A percentile compares a stretch with the other conserved stretches of the same genome.
These are phyloP conservation scores for Hypoxylon sp. DNA, from an alignment of 2,329 filamentous ascomycete species.

Conservation along the genomic window DNA sequence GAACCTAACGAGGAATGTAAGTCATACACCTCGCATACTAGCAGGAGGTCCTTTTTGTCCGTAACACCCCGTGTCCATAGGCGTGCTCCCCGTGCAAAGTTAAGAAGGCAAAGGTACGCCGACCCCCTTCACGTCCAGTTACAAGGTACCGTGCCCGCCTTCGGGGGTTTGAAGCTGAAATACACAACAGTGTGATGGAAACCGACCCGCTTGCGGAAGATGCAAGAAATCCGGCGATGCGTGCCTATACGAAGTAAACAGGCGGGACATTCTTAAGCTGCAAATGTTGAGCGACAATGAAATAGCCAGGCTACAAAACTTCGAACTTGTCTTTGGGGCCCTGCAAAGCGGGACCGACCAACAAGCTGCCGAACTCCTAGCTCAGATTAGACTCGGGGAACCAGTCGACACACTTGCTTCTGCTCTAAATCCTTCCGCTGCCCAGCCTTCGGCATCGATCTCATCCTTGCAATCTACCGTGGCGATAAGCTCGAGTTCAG, in stretches of 20 bases:
- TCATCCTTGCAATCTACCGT: constrained; percentile 8
- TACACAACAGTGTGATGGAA: constrained; percentile 33
- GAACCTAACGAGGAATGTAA: constrained; percentile 36
- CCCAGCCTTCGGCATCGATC: not conserved
- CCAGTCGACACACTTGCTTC: constrained; percentile 26
- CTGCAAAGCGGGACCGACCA: constrained; percentile 28
- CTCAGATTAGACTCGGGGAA: constrained; percentile 29
- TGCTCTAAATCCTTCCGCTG: not conserved
- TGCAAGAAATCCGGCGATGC: constrained; percentile 32
- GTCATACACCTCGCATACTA: constrained; percentile 18
- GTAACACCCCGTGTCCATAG: constrained; percentile 28
- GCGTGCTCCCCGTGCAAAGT: constrained; percentile 36
- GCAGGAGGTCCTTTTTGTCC: constrained; percentile 18
- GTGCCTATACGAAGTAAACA: constrained; percentile 38
- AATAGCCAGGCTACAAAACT: constrained; percentile 25
- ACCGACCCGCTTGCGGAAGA: constrained; percentile 32
- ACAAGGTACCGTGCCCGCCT: not conserved
- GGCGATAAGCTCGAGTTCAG: not conserved
- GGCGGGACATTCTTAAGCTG: constrained; percentile 31
- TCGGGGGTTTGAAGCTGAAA: constrained; percentile 12
- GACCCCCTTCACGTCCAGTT: not conserved
- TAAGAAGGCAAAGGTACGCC: constrained; percentile 36
- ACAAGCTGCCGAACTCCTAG: constrained; percentile 19
- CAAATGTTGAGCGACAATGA: constrained; percentile 35
- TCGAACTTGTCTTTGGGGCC: constrained; percentile 19